A percentile compares a stretch with the other conserved stretches of the same genome.
These are phyloP conservation scores for Diplocarpon mali DNA, from an alignment of 2,329 filamentous ascomycete species.

Conservation along the genomic window DNA sequence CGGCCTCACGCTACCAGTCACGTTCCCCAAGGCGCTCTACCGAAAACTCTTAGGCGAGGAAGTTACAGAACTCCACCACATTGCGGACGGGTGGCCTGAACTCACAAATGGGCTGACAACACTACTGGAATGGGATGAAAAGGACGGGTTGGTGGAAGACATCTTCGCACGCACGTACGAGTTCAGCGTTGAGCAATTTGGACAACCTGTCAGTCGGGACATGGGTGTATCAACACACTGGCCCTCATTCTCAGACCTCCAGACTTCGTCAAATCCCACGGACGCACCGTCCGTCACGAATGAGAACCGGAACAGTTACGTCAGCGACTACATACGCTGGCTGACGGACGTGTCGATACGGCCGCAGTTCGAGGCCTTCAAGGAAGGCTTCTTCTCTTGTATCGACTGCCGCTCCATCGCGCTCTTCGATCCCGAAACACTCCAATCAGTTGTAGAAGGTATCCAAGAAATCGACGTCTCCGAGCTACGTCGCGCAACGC, in stretches of 20 bases:
- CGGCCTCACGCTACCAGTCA: slow-evolving; percentile 80
- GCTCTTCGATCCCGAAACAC: slow-evolving; percentile 53
- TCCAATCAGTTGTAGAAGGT: slow-evolving; percentile 77
- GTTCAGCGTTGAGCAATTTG: slow-evolving; percentile 57
- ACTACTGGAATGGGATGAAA: slow-evolving; percentile 66
- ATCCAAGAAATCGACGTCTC: slow-evolving; percentile 67
- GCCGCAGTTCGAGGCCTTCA: slow-evolving; percentile 71
- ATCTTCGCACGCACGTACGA: slow-evolving; percentile 77
- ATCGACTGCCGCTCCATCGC: slow-evolving; percentile 58
- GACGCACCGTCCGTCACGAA: slow-evolving; percentile 65
- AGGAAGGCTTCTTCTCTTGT: slow-evolving; percentile 67
- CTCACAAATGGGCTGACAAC: slow-evolving; percentile 63
- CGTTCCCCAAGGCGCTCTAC: slow-evolving; percentile 79
- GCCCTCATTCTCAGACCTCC: slow-evolving; percentile 38
- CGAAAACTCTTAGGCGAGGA: slow-evolving; percentile 62
- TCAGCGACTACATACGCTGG: slow-evolving; percentile 76
- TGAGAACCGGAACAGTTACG: slow-evolving; percentile 65
- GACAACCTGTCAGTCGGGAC: slow-evolving; percentile 43
- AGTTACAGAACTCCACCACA: slow-evolving; percentile 60
- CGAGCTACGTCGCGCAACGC: slow-evolving; percentile 58
- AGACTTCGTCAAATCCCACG: slow-evolving; percentile 30
- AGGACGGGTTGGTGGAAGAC: slow-evolving; percentile 66
- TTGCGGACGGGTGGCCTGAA: slow-evolving; percentile 79
- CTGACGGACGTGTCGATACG: slow-evolving; percentile 67
- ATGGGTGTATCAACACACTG: slow-evolving; percentile 38